These are phyloP conservation scores for Wickerhamiella azymoides DNA, from an alignment of 805 yeast genomes.

Conservation along the genomic window DNA sequence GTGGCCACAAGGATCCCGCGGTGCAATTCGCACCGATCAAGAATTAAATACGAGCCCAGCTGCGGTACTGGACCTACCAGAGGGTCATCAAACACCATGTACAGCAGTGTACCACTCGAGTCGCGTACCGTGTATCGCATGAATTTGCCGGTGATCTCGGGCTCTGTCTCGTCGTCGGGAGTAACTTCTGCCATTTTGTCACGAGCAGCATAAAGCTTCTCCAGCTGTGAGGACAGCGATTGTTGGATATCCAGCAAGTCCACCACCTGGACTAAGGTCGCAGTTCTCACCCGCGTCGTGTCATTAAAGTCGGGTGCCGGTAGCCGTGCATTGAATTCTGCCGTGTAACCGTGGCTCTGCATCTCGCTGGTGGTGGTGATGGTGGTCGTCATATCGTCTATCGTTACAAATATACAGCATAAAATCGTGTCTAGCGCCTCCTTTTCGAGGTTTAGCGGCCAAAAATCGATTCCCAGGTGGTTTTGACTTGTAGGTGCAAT, in stretches of 20 bases:
- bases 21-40: background rate
- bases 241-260: background rate
- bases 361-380: background rate
- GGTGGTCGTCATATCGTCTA: background rate
- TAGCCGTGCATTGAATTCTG: background rate
- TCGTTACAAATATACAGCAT: background rate
- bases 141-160: background rate
- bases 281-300: background rate
- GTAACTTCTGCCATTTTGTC: background rate
- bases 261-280: background rate
- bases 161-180: background rate
- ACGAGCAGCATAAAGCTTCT: background rate
- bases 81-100: background rate
- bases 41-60: background rate
- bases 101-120: background rate
- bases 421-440: too few species aligned
- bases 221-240: background rate
- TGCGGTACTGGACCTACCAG: background rate
- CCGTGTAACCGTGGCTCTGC: background rate
- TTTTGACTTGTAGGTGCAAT: too few species aligned
- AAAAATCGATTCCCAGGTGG: too few species aligned
- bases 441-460: too few species aligned
- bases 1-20: slow-evolving; percentile 1
- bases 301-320: background rate
- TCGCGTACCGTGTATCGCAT: background rate